phyloP scores from a whole-genome alignment of 169 alveolate species.

The Plasmodium blacklocki region DNA sequence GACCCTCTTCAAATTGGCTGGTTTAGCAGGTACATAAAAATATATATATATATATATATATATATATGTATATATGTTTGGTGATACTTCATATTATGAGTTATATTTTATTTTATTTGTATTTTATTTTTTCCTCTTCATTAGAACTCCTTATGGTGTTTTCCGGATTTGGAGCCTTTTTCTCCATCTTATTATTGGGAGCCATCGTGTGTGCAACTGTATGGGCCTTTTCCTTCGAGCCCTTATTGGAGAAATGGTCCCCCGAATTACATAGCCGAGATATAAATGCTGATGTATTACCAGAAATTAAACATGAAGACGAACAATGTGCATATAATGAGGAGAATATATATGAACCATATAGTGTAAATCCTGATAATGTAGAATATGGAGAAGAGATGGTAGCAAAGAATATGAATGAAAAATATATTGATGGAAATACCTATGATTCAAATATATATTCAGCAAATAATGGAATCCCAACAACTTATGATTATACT shows the following conservation, averaged over 20 bases:
- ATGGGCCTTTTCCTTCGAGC: constrained; percentile 91
- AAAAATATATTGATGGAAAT: constrained; percentile 55
- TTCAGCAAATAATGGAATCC: constrained; percentile 72
- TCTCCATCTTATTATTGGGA: constrained; percentile 84
- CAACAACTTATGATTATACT: constrained; percentile 82
- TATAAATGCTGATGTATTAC: constrained; percentile 87
- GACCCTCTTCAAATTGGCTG: constrained; percentile 87
- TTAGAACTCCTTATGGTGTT: constrained; percentile 88
- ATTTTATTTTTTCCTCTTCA: constrained; percentile 3
- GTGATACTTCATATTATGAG: too few species aligned
- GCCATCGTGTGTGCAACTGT: constrained; percentile 88
- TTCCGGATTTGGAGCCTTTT: constrained; percentile 90
- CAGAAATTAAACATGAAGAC: constrained; percentile 72
- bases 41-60: background rate
- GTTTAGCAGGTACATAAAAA: constrained; percentile 80
- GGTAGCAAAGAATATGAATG: constrained; percentile 49
- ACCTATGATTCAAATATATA: constrained; percentile 46
- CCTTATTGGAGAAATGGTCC: constrained; percentile 89
- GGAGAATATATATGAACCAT: constrained; percentile 54
- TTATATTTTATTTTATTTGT: background rate
- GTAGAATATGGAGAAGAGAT: constrained; percentile 64
- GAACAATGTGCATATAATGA: constrained; percentile 67
- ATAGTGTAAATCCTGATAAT: constrained; percentile 55
- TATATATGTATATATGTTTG: background rate
- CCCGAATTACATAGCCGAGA: constrained; percentile 90